A percentile compares a stretch with the other conserved stretches of the same genome.
Conservation (phyloP, 208 protist species). For the Trypanosoma platydactyli region DNA sequence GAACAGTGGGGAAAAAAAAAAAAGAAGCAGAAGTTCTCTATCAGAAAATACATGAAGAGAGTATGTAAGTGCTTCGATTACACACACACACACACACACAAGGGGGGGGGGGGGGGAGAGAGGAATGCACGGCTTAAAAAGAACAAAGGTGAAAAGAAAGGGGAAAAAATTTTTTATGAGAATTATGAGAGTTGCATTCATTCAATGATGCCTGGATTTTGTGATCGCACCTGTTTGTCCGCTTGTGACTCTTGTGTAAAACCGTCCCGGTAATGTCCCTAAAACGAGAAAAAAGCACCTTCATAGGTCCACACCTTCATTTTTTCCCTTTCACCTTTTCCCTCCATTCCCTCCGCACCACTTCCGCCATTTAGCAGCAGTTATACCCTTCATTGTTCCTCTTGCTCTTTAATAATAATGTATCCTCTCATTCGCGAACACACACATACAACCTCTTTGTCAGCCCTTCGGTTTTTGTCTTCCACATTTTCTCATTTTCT, state of each 20-base stretch:
- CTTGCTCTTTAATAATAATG: slow-evolving; percentile 1
- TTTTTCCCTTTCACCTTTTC: not conserved
- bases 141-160: slow-evolving; percentile 7
- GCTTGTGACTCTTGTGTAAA: too few species aligned
- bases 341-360: not conserved
- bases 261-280: too few species aligned
- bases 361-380: not conserved
- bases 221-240: too few species aligned
- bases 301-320: not conserved
- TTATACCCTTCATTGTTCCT: not conserved
- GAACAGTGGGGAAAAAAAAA: slow-evolving; percentile 4
- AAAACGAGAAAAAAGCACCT: too few species aligned
- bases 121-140: slow-evolving; percentile 17
- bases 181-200: not conserved
- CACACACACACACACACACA: not conserved
- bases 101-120: not conserved
- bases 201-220: too few species aligned
- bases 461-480: slow-evolving; percentile 9
- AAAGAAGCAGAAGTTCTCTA: slow-evolving; percentile 2
- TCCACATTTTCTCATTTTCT: slow-evolving; percentile 4
- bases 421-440: not conserved
- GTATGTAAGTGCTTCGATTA: too few species aligned
- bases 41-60: too few species aligned
- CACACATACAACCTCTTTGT: not conserved
- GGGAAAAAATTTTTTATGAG: not conserved